A percentile compares a stretch with the other conserved stretches of the same genome.
phyloP scores from a whole-genome alignment of 805 yeast genomes.

The Candida ponderosae region DNA sequence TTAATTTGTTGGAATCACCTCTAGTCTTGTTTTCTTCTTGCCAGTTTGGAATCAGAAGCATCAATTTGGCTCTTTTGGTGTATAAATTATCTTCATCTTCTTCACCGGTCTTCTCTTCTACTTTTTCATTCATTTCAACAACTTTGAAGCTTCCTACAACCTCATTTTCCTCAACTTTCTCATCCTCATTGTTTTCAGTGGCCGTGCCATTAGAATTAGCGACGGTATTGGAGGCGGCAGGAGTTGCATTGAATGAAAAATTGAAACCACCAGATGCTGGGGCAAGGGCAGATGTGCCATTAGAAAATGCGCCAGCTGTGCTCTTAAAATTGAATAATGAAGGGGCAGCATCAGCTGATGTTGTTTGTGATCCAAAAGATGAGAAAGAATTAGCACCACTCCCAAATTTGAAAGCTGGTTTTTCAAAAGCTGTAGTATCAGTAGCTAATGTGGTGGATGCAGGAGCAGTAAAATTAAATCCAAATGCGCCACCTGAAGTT shows the following conservation, averaged over 20 bases:
- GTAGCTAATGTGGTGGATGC: conserved; percentile 1
- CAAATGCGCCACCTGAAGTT: background rate
- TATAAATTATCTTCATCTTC: conserved; percentile 64
- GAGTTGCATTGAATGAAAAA: conserved; percentile 15
- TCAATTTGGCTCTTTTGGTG: conserved; percentile 65
- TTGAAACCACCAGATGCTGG: conserved; percentile 5
- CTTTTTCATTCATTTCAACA: conserved; percentile 38
- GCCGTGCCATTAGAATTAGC: conserved; percentile 10
- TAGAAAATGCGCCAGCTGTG: too few relatives aligned
- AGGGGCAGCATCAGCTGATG: too few relatives aligned
- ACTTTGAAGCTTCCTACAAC: conserved; percentile 40
- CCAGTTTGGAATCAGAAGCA: conserved; percentile 46
- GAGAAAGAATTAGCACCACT: too few relatives aligned
- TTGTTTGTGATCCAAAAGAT: too few relatives aligned
- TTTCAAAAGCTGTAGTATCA: conserved; percentile 3
- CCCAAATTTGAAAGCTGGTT: conserved; percentile 18
- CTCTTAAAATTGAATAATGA: too few relatives aligned
- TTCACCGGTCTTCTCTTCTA: conserved; percentile 70
- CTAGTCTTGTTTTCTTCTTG: conserved; percentile 21
- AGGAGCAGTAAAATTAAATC: background rate
- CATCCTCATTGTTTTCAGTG: conserved; percentile 20
- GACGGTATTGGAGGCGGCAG: conserved; percentile 10
- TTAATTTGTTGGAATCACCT: conserved; percentile 5
- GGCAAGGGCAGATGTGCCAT: conserved; percentile 7
- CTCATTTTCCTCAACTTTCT: conserved; percentile 33